A percentile compares a stretch with the other conserved stretches of the same genome.
Conservation (phyloP, 2,329 filamentous ascomycete species). For the Trichoderma afroharzianum region DNA sequence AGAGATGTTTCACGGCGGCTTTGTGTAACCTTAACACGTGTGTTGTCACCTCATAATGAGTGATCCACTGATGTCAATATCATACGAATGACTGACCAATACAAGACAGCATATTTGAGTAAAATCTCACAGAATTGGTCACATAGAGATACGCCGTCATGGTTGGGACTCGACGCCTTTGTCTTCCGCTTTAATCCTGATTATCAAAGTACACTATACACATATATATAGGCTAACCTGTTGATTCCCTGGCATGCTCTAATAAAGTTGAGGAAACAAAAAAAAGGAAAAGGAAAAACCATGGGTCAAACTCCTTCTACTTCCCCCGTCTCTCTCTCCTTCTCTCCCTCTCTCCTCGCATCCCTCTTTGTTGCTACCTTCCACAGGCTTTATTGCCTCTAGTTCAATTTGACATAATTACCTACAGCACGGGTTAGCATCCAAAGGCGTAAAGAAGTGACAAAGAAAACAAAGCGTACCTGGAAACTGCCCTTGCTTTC, state of each 20-base stretch:
- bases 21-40: background rate
- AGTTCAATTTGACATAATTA: constrained; percentile 18
- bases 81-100: background rate
- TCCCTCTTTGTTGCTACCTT: background rate
- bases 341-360: background rate
- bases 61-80: background rate
- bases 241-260: constrained; percentile 2
- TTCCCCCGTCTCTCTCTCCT: background rate
- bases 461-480: constrained; percentile 51
- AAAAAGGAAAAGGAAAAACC: background rate
- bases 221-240: constrained; percentile 10
- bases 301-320: background rate
- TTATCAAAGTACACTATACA: constrained; percentile 19
- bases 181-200: constrained; percentile 11
- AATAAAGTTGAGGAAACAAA: background rate
- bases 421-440: constrained; percentile 1
- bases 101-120: accelerated
- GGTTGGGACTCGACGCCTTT: background rate
- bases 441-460: background rate
- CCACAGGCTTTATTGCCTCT: background rate
- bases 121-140: too few species aligned
- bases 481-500: constrained; percentile 87
- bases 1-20: background rate
- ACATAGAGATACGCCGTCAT: background rate
- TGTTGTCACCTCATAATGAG: background rate